Evolutionary conservation across 176 grass and related monocot species (phyloP), one percentile per base, ranked within the genome.

Genomic region (Oryza meyeriana): DNA sequence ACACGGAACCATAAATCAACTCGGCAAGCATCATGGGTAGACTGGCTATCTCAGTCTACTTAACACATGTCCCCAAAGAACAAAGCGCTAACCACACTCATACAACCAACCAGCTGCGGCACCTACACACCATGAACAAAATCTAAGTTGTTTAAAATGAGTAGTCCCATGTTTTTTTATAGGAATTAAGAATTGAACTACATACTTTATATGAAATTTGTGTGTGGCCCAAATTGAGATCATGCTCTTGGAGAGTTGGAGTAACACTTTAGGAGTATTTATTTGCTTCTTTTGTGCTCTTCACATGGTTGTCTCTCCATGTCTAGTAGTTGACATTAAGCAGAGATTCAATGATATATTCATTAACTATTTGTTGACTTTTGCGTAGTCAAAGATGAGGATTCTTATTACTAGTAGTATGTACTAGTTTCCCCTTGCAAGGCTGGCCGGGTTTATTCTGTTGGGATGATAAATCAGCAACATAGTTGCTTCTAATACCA

Each of bases 21-120:
- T 52, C 1, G 2, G 4, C 20, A 55, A 55, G 20, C 14, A 52
- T 22, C 14, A 22, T 6, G n/a, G 7, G 6, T 22, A 3, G 2
- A 52, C 1, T 55, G 4, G 50, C 50, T 52, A 52, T 52, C 20
- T 55, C 50, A 55, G 1, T 1, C 17, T 1, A 22, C 18, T n/a
- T n/a, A n/a, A 22, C 2, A 12, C 18, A 55, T 0, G n/a, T 2
- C 6, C 0, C 7, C 1, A n/a, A n/a, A n/a, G n/a, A n/a, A n/a
- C n/a, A n/a, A 55, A 55, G 50, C 6, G 1, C 2, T 16, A 5
- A 55, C 20, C 2, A 55, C 7, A 55, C 20, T n/a, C 1, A 5
- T 55, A 6, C 4, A n/a, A 55, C 18, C 9, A 41, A 1, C 10
- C 8, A 12, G 8, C 39, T 2, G 8, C 8, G 1, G 10, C 39